Evolutionary conservation across 2,329 filamentous ascomycete species (phyloP).

Genomic region (Cladosporium velox): DNA sequence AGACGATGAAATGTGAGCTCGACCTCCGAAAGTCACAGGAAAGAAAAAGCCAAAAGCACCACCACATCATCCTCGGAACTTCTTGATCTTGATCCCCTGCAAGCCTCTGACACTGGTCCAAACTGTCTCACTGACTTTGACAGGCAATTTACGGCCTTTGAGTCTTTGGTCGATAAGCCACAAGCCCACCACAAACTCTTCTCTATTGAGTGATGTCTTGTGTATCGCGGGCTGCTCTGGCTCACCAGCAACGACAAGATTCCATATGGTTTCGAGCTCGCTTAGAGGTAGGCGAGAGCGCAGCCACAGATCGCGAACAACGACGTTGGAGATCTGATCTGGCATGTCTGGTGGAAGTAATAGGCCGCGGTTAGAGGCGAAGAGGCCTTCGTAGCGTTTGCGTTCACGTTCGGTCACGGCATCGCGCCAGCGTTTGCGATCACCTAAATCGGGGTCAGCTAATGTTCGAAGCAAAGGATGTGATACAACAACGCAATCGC

Average conservation of each 20-base stretch:
- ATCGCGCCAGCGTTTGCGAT: constrained; percentile 75
- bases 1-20: neutral
- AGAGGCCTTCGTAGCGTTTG: constrained; percentile 81
- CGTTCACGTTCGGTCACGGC: constrained; percentile 70
- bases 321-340: constrained; percentile 62
- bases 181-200: constrained; percentile 80
- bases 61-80: constrained; percentile 13
- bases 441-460: constrained; percentile 30
- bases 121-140: constrained; percentile 70
- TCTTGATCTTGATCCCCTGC: constrained; percentile 40
- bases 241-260: constrained; percentile 57
- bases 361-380: constrained; percentile 76
- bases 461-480: neutral
- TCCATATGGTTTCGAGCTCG: constrained; percentile 75
- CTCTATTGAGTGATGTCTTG: constrained; percentile 52
- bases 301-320: constrained; percentile 74
- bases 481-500: constrained; percentile 33
- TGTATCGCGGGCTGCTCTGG: constrained; percentile 42
- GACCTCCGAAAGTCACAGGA: neutral
- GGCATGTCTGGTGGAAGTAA: constrained; percentile 30
- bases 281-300: constrained; percentile 67
- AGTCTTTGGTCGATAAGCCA: constrained; percentile 81
- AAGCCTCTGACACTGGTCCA: constrained; percentile 67
- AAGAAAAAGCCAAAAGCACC: no score
- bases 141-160: constrained; percentile 75